phyloP scores from a whole-genome alignment of 192 early-diverging fungal genomes.

The Phycomyces nitens region DNA sequence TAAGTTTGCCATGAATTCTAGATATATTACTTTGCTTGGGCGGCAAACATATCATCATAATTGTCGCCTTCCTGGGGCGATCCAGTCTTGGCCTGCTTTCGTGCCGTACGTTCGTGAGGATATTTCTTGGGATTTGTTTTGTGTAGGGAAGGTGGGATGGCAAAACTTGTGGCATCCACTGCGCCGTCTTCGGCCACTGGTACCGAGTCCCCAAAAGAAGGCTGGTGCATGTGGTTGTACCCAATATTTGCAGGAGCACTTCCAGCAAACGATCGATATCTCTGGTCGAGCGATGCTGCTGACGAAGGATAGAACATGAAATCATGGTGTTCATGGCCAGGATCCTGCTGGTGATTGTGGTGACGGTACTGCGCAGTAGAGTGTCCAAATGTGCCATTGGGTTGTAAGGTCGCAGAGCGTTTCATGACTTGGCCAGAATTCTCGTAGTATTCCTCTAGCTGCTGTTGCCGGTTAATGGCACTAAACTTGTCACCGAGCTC shows the following conservation, averaged over 20 bases:
- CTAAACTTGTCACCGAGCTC: not conserved
- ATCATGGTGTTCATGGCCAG: not conserved
- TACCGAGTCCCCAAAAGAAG: conserved; percentile 8
- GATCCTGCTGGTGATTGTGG: not conserved
- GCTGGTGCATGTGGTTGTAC: conserved; percentile 4
- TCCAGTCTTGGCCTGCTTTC: not conserved
- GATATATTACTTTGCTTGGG: conserved; percentile 42
- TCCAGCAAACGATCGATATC: conserved; percentile 14
- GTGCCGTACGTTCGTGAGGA: not conserved
- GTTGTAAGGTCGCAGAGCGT: not conserved
- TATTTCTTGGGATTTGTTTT: conserved; percentile 1
- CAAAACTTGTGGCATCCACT: conserved; percentile 1
- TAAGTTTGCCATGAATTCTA: too few species aligned
- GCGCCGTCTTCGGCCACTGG: conserved; percentile 8
- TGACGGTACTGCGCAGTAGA: too few species aligned
- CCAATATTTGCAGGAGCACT: conserved; percentile 18
- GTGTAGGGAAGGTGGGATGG: not conserved
- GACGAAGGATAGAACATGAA: not conserved
- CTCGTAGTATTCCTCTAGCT: not conserved
- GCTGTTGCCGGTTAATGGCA: not conserved
- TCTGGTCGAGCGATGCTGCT: not conserved
- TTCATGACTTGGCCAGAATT: not conserved
- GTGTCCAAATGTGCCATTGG: too few species aligned
- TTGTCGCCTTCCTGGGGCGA: conserved; percentile 10
- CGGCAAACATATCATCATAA: conserved; percentile 31